These are phyloP conservation scores for Cucumis melo DNA, from an alignment of 306 rosid species.

Conservation along the genomic window DNA sequence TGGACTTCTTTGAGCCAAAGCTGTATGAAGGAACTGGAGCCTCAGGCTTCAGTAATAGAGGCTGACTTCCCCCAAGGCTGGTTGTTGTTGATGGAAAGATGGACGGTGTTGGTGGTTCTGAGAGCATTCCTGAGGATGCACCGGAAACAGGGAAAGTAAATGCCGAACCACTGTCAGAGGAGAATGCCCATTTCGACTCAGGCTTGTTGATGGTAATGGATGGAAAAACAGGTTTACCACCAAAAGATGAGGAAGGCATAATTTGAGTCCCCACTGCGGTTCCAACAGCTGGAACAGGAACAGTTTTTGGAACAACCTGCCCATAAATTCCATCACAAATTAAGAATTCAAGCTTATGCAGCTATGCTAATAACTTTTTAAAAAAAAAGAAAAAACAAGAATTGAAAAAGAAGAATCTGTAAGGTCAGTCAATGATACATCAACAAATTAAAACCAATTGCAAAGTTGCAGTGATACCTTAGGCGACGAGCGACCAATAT, in stretches of 20 bases:
- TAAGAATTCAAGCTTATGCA: neutral
- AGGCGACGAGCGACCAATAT: neutral
- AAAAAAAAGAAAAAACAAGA: no score
- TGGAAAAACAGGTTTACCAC: slow-evolving; percentile 41
- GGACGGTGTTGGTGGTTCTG: slow-evolving; percentile 82
- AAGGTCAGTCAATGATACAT: neutral
- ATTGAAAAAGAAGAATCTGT: neutral
- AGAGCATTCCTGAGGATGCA: slow-evolving; percentile 28
- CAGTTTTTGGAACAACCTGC: slow-evolving; percentile 35
- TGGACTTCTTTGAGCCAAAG: slow-evolving; percentile 45
- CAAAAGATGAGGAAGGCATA: slow-evolving; percentile 23
- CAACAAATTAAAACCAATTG: neutral
- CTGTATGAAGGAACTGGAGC: slow-evolving; percentile 29
- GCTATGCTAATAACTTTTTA: neutral
- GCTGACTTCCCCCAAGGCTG: slow-evolving; percentile 18
- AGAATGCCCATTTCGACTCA: slow-evolving; percentile 34
- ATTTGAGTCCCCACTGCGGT: slow-evolving; percentile 11
- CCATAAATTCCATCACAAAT: neutral
- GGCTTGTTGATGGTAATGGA: slow-evolving; percentile 53
- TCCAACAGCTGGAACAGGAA: slow-evolving; percentile 14
- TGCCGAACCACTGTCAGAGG: slow-evolving; percentile 38
- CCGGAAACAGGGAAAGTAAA: slow-evolving; percentile 75
- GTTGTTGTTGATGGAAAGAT: slow-evolving; percentile 33
- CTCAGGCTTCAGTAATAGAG: slow-evolving; percentile 22
- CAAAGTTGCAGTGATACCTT: neutral